Base-by-base conservation (phyloP, 164 flowering plant species). In the Liriodendron chinense region DNA sequence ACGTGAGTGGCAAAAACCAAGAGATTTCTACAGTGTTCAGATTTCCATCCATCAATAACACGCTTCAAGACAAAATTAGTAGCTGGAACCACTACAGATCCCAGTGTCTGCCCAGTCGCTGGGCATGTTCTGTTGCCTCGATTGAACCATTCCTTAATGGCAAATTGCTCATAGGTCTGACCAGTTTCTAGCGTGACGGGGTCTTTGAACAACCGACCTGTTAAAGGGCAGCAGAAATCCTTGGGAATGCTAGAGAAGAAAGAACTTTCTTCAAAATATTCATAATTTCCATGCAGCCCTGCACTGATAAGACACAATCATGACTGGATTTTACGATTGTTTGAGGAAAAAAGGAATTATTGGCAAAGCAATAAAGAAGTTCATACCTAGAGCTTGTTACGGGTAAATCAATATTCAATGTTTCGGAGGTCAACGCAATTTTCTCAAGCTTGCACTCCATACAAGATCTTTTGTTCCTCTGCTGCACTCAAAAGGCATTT, bases 111-210 rank as follows among this genome's bases (percentile, higher is more conserved):
- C 75, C 87, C 85, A 64, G 94, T 87, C 9, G 82, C 83, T 16
- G 96, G 96, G 70, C 96, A 92, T 25, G 80, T 82, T 78, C 34
- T 83, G 68, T 84, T 82, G 75, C 94, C 96, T 75, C 81, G 79
- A 70, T 81, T 74, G 75, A 92, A 78, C 94, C 94, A 89, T 65
- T 86, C 83, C 75, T 67, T 74, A 66, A 92, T 84, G 71, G 94
- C 92, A 23, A 7, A 72, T 47, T 85, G 78, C 76, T 92, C 96
- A 81, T 88, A 89, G 10, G 91, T 89, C 78, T 90, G 87, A 73
- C 96, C 94, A 68, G 91, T 90, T 76, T 90, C 94, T 13, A 92
- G 74, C n/a, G 94, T 92, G 77, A 90, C 90, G 6, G 94, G 97
- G 24, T 92, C 90, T 77, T 87, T 87, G 80, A 89, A 86, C 75